Percentiles rank a stretch among this genome's conserved stretches.
Evolutionary conservation across 345 rosid species (phyloP).

Genomic region (Eucalyptus tenuipes): DNA sequence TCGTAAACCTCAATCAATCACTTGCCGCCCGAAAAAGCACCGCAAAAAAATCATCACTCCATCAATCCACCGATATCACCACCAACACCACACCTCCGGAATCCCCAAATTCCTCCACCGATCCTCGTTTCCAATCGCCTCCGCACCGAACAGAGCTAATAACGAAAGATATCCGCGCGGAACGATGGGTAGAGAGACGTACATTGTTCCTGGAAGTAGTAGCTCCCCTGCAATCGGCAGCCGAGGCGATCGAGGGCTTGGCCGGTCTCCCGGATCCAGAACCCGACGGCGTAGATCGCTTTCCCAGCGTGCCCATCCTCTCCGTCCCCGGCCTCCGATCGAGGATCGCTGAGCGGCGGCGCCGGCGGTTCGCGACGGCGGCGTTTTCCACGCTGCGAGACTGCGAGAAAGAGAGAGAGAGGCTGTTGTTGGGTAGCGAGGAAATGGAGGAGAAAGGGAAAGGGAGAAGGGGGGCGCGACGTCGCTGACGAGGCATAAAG

Average conservation of each 20-base stretch:
- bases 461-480: not conserved
- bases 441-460: not conserved
- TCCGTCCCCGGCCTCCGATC: not conserved
- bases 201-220: constrained; percentile 68
- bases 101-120: not conserved
- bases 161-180: not conserved
- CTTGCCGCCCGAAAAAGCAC: not conserved
- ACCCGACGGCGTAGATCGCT: constrained; percentile 75
- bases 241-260: constrained; percentile 97
- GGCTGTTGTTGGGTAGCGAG: not conserved
- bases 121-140: not conserved
- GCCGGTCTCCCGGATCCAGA: constrained; percentile 96
- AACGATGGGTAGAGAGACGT: not conserved
- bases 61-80: not conserved
- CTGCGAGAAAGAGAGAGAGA: not conserved
- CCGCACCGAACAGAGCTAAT: not conserved
- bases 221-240: constrained; percentile 77
- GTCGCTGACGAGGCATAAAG: not conserved
- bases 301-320: constrained; percentile 56
- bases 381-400: not conserved
- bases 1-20: not conserved
- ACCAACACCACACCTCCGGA: not conserved
- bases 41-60: not conserved
- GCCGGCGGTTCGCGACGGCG: not conserved
- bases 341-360: not conserved